A percentile compares a stretch with the other conserved stretches of the same genome.
phyloP scores from a whole-genome alignment of 108 stramenopile genomes.

The Aurantiochytrium sp. region DNA sequence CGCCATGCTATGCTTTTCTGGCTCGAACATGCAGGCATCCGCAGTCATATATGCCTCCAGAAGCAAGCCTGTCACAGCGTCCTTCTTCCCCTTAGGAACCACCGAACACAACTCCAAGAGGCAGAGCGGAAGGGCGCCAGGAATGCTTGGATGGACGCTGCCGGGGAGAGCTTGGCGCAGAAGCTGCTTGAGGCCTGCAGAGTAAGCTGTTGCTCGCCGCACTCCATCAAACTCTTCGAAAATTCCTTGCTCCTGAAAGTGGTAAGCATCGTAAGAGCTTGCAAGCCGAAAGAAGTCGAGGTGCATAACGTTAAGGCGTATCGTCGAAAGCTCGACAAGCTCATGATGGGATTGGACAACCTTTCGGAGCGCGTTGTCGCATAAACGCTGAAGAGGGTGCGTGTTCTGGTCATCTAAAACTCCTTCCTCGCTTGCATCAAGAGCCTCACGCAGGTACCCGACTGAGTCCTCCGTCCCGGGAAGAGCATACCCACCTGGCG shows the following conservation, averaged over 20 bases:
- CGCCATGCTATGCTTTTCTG: no score
- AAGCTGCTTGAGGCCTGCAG: neutral
- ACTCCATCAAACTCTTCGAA: constrained; percentile 9
- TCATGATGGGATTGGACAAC: neutral
- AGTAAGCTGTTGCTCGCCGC: neutral
- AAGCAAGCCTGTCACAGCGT: neutral
- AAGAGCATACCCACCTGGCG: neutral
- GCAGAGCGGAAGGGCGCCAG: neutral
- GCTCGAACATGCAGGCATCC: neutral
- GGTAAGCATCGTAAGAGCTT: neutral
- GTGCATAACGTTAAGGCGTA: neutral
- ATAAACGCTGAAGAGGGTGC: neutral
- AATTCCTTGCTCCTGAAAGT: neutral
- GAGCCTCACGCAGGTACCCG: neutral
- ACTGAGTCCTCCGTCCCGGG: neutral
- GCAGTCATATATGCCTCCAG: neutral
- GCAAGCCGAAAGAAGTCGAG: neutral
- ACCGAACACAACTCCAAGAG: neutral
- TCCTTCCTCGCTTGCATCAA: neutral
- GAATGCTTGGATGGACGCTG: neutral
- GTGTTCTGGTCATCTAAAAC: neutral
- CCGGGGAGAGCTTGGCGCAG: neutral
- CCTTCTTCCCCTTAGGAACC: neutral
- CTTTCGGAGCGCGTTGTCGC: neutral
- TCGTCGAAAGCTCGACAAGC: neutral